Evolutionary conservation across 176 grass and related monocot species (phyloP).

Genomic region (Ensete glaucum): DNA sequence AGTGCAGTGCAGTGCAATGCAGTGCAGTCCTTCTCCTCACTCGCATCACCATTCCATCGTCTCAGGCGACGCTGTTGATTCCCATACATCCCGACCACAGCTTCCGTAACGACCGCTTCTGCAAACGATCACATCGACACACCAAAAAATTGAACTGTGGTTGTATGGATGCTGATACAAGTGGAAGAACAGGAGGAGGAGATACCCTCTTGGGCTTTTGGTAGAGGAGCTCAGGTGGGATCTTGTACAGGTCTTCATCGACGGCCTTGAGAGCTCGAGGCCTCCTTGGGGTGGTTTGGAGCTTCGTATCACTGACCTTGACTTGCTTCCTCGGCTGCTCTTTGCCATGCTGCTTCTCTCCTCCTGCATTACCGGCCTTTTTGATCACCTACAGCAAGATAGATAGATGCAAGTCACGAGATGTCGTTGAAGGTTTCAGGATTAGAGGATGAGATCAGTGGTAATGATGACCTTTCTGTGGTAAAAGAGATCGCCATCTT

Average conservation of each 20-base stretch:
- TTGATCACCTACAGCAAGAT: not conserved
- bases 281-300: not conserved
- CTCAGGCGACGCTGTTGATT: not conserved
- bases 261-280: not conserved
- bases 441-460: not conserved
- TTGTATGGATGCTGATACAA: not conserved
- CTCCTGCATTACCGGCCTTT: not conserved
- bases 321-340: constrained; percentile 5
- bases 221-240: constrained; percentile 1
- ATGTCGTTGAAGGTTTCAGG: not conserved
- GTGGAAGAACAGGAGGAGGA: not conserved
- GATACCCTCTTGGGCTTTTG: not conserved
- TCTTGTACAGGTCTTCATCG: constrained; percentile 4
- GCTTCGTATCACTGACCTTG: too few relatives aligned
- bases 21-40: too few relatives aligned
- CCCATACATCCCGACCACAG: not conserved
- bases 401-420: too few relatives aligned
- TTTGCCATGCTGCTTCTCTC: not conserved
- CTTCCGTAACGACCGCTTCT: not conserved
- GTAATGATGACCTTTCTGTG: not conserved
- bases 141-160: not conserved
- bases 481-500: not conserved
- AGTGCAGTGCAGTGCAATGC: too few relatives aligned
- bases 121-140: not conserved
- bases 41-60: too few relatives aligned